phyloP scores from a whole-genome alignment of 331 rosid species.

The Acacia pycnantha region DNA sequence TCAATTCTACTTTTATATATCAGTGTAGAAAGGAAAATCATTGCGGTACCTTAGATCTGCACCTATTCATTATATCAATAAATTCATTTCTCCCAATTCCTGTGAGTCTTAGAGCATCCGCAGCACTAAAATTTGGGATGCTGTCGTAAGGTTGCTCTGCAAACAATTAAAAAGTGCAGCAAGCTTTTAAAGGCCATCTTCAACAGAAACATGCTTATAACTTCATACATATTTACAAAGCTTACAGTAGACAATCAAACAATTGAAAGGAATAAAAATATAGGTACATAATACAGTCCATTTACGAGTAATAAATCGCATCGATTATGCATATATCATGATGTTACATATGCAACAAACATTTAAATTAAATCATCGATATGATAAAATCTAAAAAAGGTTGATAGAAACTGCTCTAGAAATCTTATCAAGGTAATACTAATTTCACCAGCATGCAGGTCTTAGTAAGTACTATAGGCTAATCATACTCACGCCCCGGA shows the following conservation, averaged over 20 bases:
- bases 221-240: background rate
- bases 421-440: background rate
- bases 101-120: constrained; percentile 93
- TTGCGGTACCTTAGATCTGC: constrained; percentile 89
- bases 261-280: constrained; percentile 18
- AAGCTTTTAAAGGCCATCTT: constrained; percentile 25
- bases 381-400: background rate
- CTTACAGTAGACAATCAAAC: constrained; percentile 11
- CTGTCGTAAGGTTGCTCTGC: constrained; percentile 98
- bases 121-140: constrained; percentile 98
- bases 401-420: background rate
- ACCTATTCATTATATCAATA: constrained; percentile 98
- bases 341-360: background rate
- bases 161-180: constrained; percentile 37
- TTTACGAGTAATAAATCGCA: background rate
- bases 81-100: constrained; percentile 97
- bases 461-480: background rate
- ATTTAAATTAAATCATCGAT: background rate
- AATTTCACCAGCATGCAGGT: background rate
- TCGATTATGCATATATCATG: background rate
- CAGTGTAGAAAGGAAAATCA: constrained; percentile 16
- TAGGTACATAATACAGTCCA: background rate
- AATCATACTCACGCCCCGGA: background rate
- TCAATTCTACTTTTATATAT: background rate
- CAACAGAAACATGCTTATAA: background rate